Evolutionary conservation across 805 yeast species (phyloP).

Genomic region (Hanseniaspora jakobsenii): DNA sequence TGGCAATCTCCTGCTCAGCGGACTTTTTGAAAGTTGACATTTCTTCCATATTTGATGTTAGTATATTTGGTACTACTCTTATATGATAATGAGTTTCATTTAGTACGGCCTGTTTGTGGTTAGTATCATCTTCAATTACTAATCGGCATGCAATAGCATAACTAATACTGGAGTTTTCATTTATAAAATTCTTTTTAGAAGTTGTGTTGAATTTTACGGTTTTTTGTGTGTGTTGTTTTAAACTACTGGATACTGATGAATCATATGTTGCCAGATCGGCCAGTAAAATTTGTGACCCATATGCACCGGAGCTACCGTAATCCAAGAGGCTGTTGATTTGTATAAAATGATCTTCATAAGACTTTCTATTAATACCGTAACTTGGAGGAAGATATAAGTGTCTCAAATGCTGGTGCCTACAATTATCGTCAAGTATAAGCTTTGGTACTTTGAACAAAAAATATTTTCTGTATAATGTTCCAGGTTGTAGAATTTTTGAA

Average conservation of each 20-base stretch:
- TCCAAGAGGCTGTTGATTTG: conserved; percentile 34
- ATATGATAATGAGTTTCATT: conserved; percentile 19
- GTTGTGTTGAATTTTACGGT: conserved; percentile 18
- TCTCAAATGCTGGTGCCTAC: conserved; percentile 32
- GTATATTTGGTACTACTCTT: conserved; percentile 25
- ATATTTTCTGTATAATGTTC: conserved; percentile 40
- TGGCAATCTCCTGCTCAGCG: too few species aligned
- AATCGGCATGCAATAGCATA: conserved; percentile 18
- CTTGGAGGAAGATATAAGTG: conserved; percentile 32
- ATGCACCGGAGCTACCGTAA: conserved; percentile 37
- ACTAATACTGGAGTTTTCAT: neutral
- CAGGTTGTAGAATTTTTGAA: conserved; percentile 36
- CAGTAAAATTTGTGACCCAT: conserved; percentile 43
- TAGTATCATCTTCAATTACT: neutral
- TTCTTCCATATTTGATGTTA: too few species aligned
- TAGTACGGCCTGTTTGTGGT: conserved; percentile 18
- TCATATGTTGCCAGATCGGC: conserved; percentile 29
- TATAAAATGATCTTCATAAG: conserved; percentile 20
- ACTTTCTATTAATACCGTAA: conserved; percentile 28
- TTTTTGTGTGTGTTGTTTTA: conserved; percentile 17
- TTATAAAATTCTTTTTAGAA: neutral
- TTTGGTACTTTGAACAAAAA: conserved; percentile 47
- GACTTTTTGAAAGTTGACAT: too few species aligned
- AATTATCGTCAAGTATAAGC: conserved; percentile 39
- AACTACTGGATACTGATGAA: neutral